A percentile compares a stretch with the other conserved stretches of the same genome.
These are phyloP conservation scores for Pseudonitzschia multiseries DNA, from an alignment of 108 stramenopile species.

Conservation along the genomic window DNA sequence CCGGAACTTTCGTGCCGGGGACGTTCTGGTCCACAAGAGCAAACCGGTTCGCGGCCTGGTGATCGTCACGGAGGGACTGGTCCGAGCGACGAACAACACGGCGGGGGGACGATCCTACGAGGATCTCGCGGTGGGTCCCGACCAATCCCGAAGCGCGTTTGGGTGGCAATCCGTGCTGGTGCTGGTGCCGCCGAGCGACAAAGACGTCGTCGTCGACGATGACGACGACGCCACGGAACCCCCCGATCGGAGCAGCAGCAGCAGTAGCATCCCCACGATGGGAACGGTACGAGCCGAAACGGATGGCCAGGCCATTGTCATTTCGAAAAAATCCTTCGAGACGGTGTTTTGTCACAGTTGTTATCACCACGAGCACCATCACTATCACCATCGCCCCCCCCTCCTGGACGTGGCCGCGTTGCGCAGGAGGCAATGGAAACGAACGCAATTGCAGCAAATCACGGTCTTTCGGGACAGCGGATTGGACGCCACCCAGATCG, in stretches of 20 bases:
- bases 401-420: slow-evolving; percentile 12
- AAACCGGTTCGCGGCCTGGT: slow-evolving; percentile 51
- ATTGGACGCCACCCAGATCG: slow-evolving; percentile 48
- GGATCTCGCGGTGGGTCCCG: slow-evolving; percentile 49
- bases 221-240: slow-evolving; percentile 23
- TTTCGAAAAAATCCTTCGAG: slow-evolving; percentile 24
- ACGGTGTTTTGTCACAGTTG: slow-evolving; percentile 9
- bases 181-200: too few relatives aligned
- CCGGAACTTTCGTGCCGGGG: slow-evolving; percentile 43
- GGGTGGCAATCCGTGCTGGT: slow-evolving; percentile 44
- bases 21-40: slow-evolving; percentile 45
- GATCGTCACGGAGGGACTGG: slow-evolving; percentile 65
- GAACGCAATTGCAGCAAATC: slow-evolving; percentile 33
- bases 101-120: slow-evolving; percentile 50
- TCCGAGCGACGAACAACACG: slow-evolving; percentile 43
- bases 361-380: background rate
- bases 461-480: slow-evolving; percentile 47
- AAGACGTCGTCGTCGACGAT: too few relatives aligned
- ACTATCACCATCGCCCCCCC: slow-evolving; percentile 37
- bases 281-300: slow-evolving; percentile 29
- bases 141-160: slow-evolving; percentile 18
- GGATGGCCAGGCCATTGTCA: slow-evolving; percentile 32
- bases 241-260: background rate
- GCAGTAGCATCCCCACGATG: background rate
- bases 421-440: background rate